Percentiles rank a stretch among this genome's conserved stretches.
phyloP scores from a whole-genome alignment of 805 yeast genomes.

The Wickerhamomyces bovis region DNA sequence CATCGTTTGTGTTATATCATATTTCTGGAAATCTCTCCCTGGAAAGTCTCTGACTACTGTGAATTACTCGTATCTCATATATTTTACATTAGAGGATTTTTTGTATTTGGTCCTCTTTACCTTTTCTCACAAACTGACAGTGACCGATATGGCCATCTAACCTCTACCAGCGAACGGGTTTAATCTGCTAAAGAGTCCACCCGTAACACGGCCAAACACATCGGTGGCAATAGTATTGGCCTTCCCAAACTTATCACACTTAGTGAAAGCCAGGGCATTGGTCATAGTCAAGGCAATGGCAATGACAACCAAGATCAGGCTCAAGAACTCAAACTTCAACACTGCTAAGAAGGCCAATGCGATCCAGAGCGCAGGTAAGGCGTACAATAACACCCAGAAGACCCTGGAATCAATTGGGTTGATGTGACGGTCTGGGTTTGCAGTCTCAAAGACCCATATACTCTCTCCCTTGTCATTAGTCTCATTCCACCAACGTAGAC shows the following conservation, averaged over 20 bases:
- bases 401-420: slow-evolving; percentile 89
- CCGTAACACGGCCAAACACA: slow-evolving; percentile 48
- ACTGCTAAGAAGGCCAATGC: slow-evolving; percentile 72
- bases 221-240: slow-evolving; percentile 63
- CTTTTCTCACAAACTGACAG: too few species aligned
- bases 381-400: slow-evolving; percentile 78
- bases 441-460: slow-evolving; percentile 81
- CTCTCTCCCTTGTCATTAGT: slow-evolving; percentile 44
- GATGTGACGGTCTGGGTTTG: slow-evolving; percentile 63
- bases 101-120: too few species aligned
- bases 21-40: too few species aligned
- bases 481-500: slow-evolving; percentile 97
- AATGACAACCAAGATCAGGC: slow-evolving; percentile 55
- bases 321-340: slow-evolving; percentile 67
- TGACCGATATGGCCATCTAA: neutral
- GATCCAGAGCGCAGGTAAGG: slow-evolving; percentile 71
- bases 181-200: slow-evolving; percentile 39
- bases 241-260: slow-evolving; percentile 88
- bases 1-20: too few species aligned
- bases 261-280: slow-evolving; percentile 84
- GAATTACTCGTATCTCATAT: neutral
- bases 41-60: neutral
- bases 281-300: slow-evolving; percentile 70
- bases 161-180: slow-evolving; percentile 23
- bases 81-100: neutral